Percentiles rank a stretch among this genome's conserved stretches.
phyloP scores from a whole-genome alignment of 148 eudicot genomes.

The Fallopia convolvulus region DNA sequence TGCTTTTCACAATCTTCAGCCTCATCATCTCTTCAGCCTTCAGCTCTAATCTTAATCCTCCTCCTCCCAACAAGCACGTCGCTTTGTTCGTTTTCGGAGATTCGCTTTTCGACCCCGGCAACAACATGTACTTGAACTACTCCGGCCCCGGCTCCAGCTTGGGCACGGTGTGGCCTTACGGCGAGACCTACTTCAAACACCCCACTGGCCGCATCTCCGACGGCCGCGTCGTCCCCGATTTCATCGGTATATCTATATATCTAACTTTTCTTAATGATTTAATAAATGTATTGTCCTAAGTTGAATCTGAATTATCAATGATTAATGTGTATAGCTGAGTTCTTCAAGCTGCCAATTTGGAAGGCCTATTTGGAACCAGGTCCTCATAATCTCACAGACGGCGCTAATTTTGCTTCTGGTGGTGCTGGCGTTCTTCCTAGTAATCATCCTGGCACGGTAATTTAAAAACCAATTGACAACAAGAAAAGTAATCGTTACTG shows the following conservation, averaged over 20 bases:
- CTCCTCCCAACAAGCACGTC: not conserved
- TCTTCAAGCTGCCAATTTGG: conserved; percentile 15
- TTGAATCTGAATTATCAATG: not conserved
- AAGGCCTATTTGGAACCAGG: conserved; percentile 19
- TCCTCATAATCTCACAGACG: not conserved
- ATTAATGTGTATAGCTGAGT: conserved; percentile 11
- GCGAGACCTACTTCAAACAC: conserved; percentile 15
- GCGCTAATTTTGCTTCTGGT: conserved; percentile 21
- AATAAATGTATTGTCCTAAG: not conserved
- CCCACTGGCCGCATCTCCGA: conserved; percentile 18
- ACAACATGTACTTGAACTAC: conserved; percentile 33
- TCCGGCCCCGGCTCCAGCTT: not conserved
- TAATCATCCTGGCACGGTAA: conserved; percentile 19
- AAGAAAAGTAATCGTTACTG: too few relatives aligned
- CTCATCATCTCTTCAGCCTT: not conserved
- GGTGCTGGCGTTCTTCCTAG: conserved; percentile 19
- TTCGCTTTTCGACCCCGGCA: conserved; percentile 37
- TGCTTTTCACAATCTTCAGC: not conserved
- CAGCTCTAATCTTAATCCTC: not conserved
- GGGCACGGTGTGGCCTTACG: conserved; percentile 18
- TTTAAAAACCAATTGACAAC: too few relatives aligned
- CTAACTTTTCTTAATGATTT: too few relatives aligned
- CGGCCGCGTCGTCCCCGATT: conserved; percentile 22
- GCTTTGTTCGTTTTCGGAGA: conserved; percentile 40
- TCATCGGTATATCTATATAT: conserved; percentile 8